Percentiles rank a stretch among this genome's conserved stretches.
These are phyloP conservation scores for Podila epicladia DNA, from an alignment of 192 early-diverging fungal species.

Conservation along the genomic window DNA sequence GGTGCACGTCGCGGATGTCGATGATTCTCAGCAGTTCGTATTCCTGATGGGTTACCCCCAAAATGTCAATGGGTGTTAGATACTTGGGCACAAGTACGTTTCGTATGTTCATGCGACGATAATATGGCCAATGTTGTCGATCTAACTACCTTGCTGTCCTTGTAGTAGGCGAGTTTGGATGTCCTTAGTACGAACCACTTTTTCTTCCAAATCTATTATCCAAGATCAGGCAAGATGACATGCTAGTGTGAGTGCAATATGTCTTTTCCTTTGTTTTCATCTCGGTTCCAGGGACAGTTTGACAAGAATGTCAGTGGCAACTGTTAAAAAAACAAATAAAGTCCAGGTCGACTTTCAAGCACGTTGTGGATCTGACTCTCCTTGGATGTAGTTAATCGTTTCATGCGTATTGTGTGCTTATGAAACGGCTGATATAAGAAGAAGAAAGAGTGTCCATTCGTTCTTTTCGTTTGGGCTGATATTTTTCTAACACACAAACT, in stretches of 20 bases:
- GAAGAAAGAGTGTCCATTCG: neutral
- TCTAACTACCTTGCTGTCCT: constrained; percentile 73
- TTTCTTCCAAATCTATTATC: constrained; percentile 79
- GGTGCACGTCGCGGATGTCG: constrained; percentile 73
- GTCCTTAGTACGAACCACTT: constrained; percentile 88
- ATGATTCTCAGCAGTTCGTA: constrained; percentile 82
- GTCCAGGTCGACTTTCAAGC: too few species aligned
- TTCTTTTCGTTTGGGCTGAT: too few species aligned
- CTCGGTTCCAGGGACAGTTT: neutral
- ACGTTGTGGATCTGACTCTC: too few species aligned
- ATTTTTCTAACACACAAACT: too few species aligned
- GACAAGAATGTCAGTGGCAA: neutral
- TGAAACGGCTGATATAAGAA: neutral
- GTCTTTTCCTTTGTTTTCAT: neutral
- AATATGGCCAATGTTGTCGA: too few species aligned
- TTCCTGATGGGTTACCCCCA: constrained; percentile 57
- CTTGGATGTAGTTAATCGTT: too few species aligned
- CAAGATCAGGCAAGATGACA: neutral
- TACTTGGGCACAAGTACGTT: too few species aligned
- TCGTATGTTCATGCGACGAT: too few species aligned
- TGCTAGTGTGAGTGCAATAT: constrained; percentile 1
- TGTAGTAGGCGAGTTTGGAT: constrained; percentile 84
- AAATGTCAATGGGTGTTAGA: too few species aligned
- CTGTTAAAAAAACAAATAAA: too few species aligned
- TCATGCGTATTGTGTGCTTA: neutral